A percentile compares a stretch with the other conserved stretches of the same genome.
phyloP scores from a whole-genome alignment of 1,139 yeast genomes.

The Kodamaea sp. region DNA sequence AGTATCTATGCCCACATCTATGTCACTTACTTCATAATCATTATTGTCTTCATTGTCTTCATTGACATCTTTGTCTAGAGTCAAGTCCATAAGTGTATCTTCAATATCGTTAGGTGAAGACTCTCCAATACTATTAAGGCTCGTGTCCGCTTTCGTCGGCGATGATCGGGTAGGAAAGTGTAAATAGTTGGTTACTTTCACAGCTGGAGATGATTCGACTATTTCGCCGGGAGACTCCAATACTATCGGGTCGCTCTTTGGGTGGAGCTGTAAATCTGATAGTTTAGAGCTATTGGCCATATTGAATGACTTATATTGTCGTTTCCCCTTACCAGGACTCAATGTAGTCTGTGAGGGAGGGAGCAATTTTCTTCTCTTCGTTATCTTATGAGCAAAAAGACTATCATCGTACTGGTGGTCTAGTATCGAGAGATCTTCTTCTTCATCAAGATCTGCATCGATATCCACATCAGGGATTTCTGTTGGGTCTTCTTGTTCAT shows the following conservation, averaged over 20 bases:
- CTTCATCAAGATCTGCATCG: slow-evolving; percentile 1
- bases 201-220: slow-evolving; percentile 18
- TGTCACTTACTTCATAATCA: neutral
- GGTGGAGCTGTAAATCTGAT: slow-evolving; percentile 6
- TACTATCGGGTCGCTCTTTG: slow-evolving; percentile 11
- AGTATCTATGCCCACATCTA: neutral
- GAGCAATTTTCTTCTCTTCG: slow-evolving; percentile 9
- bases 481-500: slow-evolving; percentile 8
- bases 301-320: slow-evolving; percentile 8
- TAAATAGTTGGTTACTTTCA: slow-evolving; percentile 8
- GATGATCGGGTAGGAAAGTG: slow-evolving; percentile 13
- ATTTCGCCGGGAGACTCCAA: slow-evolving; percentile 14
- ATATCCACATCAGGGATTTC: too few relatives aligned
- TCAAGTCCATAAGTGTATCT: slow-evolving; percentile 4
- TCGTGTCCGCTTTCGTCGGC: slow-evolving; percentile 10
- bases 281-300: slow-evolving; percentile 7
- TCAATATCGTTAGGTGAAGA: slow-evolving; percentile 1
- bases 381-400: slow-evolving; percentile 11
- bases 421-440: slow-evolving; percentile 3
- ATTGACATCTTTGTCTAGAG: slow-evolving; percentile 1
- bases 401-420: slow-evolving; percentile 16
- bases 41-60: neutral
- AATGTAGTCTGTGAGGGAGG: neutral
- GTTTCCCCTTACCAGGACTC: slow-evolving; percentile 5
- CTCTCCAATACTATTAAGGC: neutral